Base-by-base conservation (phyloP, 2,329 filamentous ascomycete genomes). In the Colletotrichum viniferum region DNA sequence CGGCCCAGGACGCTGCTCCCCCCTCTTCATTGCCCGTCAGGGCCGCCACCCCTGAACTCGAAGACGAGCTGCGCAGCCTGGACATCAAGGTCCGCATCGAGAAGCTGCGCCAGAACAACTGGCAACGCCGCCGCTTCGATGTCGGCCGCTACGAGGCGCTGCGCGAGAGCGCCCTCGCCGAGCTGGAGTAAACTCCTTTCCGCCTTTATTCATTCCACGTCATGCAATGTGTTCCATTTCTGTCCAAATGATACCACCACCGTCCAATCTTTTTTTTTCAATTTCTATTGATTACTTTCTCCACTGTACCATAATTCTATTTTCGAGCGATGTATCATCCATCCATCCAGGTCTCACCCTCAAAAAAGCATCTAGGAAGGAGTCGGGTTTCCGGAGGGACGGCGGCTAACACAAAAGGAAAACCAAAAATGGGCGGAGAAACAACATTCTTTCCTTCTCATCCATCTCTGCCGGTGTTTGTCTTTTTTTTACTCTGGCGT, bases 121-220 rank as follows among this genome's bases (percentile, higher is more conserved):
- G 90, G 90, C 86, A 86, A 79, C 84, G 90, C 32, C 87, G 87
- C 77, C 87, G 90, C 26, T 92, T 92, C 77, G 88, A 92, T 76
- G 82, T 83, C 7, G 81, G 83, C 60, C 85, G 88, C 48, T 92
- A 92, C 79, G 87, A 90, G 79, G 85, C 85, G 24, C 83, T 92
- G 10, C 83, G 89, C 16, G 88, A 89, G 78, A 85, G 83, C 66
- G 90, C 87, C 52, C 81, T 92, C 71, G 86, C 87, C 3, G 90
- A 92, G 78, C 82, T 92, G 56, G 77, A 36, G 34, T 36, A 36
- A 36, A 36, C 34, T 14, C 34, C 34, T 8, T 36, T 36, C 34
- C 34, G 34, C 34, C 34, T 36, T 16, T 36, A 36, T 4, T 36
- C 34, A 36, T 36, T 36, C 55, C 5, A 58, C 55, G 5, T 30